Evolutionary conservation across 345 rosid genomes (phyloP).

Genomic region (Eucalyptus grandis): DNA sequence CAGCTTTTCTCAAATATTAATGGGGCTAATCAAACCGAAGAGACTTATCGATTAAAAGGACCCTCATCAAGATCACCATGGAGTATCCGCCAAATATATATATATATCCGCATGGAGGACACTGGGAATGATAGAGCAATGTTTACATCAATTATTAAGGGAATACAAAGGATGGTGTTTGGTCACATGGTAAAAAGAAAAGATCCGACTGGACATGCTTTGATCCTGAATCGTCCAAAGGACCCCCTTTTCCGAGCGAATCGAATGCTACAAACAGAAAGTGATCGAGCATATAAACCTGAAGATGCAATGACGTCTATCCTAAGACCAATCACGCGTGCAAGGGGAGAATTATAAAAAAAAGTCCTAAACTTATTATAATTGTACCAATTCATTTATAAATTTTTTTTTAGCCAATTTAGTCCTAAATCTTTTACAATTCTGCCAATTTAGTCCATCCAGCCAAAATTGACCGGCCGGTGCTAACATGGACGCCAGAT

Average conservation of each 20-base stretch:
- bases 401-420: too few species aligned
- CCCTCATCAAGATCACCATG: not conserved
- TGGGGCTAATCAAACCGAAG: not conserved
- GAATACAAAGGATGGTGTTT: not conserved
- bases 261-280: not conserved
- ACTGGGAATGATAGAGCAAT: not conserved
- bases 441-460: too few species aligned
- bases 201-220: not conserved
- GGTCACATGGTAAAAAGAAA: not conserved
- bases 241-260: not conserved
- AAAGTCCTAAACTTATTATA: rapidly evolving
- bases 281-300: not conserved
- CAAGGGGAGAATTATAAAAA: not conserved
- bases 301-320: not conserved
- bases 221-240: not conserved
- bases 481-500: rapidly evolving
- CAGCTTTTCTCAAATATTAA: not conserved
- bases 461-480: rapidly evolving
- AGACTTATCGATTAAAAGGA: not conserved
- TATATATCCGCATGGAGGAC: not conserved
- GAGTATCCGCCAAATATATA: not conserved
- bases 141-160: not conserved
- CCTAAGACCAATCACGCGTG: not conserved
- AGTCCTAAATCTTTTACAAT: too few species aligned
- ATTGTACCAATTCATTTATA: too few species aligned